Percentiles rank a stretch among this genome's conserved stretches.
Evolutionary conservation across 805 yeast species (phyloP).

Genomic region (Lachancea nothofagi): DNA sequence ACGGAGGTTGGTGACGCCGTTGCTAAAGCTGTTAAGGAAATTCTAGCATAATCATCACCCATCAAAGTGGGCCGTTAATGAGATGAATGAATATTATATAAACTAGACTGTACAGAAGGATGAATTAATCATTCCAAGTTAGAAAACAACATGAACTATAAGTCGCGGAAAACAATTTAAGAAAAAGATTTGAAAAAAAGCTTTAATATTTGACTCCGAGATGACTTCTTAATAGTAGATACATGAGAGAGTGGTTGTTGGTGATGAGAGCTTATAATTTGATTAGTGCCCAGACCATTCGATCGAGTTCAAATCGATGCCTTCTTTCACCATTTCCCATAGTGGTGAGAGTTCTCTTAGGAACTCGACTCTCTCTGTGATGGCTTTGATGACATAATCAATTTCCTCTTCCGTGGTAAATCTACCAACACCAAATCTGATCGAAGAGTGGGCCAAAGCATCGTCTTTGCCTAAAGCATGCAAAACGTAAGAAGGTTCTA

Average conservation of each 20-base stretch:
- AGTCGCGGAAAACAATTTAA: background rate
- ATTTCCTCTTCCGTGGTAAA: conserved; percentile 95
- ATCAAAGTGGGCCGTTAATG: background rate
- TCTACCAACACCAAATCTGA: conserved; percentile 94
- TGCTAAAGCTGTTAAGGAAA: conserved; percentile 60
- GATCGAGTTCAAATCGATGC: conserved; percentile 86
- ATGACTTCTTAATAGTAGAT: background rate
- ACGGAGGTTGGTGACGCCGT: conserved; percentile 92
- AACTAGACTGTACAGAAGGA: conserved; percentile 4
- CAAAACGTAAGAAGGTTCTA: conserved; percentile 94
- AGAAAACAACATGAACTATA: background rate
- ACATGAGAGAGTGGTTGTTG: background rate
- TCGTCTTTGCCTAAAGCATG: conserved; percentile 98
- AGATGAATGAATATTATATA: conserved; percentile 7
- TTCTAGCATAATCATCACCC: conserved; percentile 34
- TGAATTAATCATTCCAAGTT: background rate
- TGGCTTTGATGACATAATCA: conserved; percentile 87
- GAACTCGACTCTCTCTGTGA: conserved; percentile 82
- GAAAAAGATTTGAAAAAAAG: background rate
- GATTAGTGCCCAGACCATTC: conserved; percentile 95
- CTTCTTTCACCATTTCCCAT: conserved; percentile 99
- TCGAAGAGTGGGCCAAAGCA: conserved; percentile 96
- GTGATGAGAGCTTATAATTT: background rate
- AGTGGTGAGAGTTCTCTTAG: conserved; percentile 89
- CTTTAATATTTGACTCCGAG: background rate